Base-by-base conservation (phyloP, 345 rosid genomes). In the Raphanus raphanistrum region DNA sequence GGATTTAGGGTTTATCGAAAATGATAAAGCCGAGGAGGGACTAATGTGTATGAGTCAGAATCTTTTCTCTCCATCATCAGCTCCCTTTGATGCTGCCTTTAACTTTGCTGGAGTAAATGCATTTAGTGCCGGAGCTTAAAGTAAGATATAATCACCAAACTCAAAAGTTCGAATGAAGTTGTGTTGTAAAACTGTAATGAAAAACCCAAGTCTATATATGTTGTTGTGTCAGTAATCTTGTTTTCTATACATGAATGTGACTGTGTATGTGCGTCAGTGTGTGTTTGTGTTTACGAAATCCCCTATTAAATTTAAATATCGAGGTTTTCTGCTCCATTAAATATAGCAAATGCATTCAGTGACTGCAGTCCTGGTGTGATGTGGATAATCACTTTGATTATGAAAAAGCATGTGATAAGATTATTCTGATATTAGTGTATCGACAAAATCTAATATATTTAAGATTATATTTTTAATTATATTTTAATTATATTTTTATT, bases 61-160 rank as follows among this genome's bases (percentile, higher is more conserved):
- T 63, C 63, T 43, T n/a, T 50, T 74, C 71, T 65, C 76, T 65
- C 83, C 80, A 25, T 70, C 79, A 15, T 33, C 63, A 33, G 25
- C 58, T 57, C 61, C 58, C 3, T 75, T 70, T 15, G 76, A 65
- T 35, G 73, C 63, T 69, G 79, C 75, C 61, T 1, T 69, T 63
- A 41, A 64, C 75, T 74, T 74, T 27, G 43, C 43, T 16, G 61
- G 65, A 73, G 58, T 10, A 28, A 73, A 68, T 73, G 57, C 7
- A 38, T 72, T 59, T 12, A 45, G 58, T 67, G 64, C 58, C 26
- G 65, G 70, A 35, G 74, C 73, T 61, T 79, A 68, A 72, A 55
- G 33, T 60, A 43, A 70, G 4, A 21, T 58, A 57, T 10, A 65
- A 58, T 31, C 31, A 21, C 38, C 61, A 6, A 72, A 72, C 68